phyloP scores from a whole-genome alignment of 1,284 basidiomycete genomes.

The Sparassis latifolia region DNA sequence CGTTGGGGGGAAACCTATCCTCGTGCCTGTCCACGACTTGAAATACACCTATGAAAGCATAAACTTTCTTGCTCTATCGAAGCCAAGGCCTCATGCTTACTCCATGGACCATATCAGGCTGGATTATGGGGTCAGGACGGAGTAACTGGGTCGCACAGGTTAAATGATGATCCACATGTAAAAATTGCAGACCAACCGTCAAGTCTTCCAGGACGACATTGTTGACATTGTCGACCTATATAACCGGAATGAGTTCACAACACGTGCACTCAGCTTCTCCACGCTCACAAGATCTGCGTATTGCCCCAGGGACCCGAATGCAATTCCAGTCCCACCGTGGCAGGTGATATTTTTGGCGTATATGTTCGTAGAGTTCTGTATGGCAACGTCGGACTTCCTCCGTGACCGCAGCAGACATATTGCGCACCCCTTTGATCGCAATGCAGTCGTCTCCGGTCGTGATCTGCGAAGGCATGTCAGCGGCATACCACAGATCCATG shows the following conservation, averaged over 20 bases:
- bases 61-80: slow-evolving; percentile 1
- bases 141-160: slow-evolving; percentile 29
- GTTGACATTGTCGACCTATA: slow-evolving; percentile 48
- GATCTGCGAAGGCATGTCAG: slow-evolving; percentile 22
- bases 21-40: slow-evolving; percentile 55
- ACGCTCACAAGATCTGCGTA: slow-evolving; percentile 42
- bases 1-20: slow-evolving; percentile 51
- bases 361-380: slow-evolving; percentile 52
- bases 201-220: slow-evolving; percentile 49
- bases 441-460: slow-evolving; percentile 62
- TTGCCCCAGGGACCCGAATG: slow-evolving; percentile 59
- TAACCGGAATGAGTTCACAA: neutral
- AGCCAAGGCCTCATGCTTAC: slow-evolving; percentile 24
- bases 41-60: slow-evolving; percentile 43
- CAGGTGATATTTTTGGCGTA: slow-evolving; percentile 45
- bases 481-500: neutral
- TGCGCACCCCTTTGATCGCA: slow-evolving; percentile 56
- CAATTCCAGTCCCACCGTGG: slow-evolving; percentile 58
- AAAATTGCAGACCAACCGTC: slow-evolving; percentile 25
- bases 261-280: too few species aligned
- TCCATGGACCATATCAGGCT: slow-evolving; percentile 50
- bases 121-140: slow-evolving; percentile 38
- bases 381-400: neutral
- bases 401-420: neutral
- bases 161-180: neutral